Percentiles rank a stretch among this genome's conserved stretches.
These are phyloP conservation scores for Nicotiana attenuata DNA, from an alignment of 257 asterid genomes.

Conservation along the genomic window DNA sequence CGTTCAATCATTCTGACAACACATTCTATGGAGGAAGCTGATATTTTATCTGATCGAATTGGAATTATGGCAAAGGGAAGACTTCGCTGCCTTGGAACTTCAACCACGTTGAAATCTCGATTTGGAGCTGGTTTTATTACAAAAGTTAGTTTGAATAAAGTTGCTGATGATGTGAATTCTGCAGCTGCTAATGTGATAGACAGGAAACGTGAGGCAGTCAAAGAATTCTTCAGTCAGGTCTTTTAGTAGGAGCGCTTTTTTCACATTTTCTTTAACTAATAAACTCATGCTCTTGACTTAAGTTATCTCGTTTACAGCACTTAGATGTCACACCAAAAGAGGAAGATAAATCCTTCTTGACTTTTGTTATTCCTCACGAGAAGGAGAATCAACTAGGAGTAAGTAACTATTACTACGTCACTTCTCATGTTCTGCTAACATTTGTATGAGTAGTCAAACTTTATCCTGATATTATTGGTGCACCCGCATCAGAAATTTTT, in stretches of 20 bases:
- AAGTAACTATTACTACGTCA: not conserved
- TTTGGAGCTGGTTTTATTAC: conserved; percentile 27
- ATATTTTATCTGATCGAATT: conserved; percentile 26
- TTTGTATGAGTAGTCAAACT: too few relatives aligned
- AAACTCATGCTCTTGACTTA: not conserved
- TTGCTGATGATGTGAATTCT: not conserved
- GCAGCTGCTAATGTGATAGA: not conserved
- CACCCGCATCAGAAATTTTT: conserved; percentile 20
- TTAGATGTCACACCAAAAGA: conserved; percentile 19
- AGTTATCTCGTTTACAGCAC: conserved; percentile 6
- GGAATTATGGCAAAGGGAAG: conserved; percentile 39
- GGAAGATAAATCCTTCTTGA: conserved; percentile 14
- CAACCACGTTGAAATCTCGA: conserved; percentile 25
- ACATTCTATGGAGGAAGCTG: conserved; percentile 41
- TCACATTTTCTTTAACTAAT: not conserved
- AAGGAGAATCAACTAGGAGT: conserved; percentile 23
- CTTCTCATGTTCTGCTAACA: not conserved
- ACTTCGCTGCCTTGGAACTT: conserved; percentile 35
- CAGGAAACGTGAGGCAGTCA: conserved; percentile 20
- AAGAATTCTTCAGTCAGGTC: conserved; percentile 25
- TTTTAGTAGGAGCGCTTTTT: not conserved
- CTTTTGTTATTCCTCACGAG: conserved; percentile 19
- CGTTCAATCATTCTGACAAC: conserved; percentile 32
- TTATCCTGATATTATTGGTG: not conserved
- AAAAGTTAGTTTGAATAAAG: conserved; percentile 16